These are phyloP conservation scores for Xanthoceras sorbifolium DNA, from an alignment of 345 rosid genomes.

Conservation along the genomic window DNA sequence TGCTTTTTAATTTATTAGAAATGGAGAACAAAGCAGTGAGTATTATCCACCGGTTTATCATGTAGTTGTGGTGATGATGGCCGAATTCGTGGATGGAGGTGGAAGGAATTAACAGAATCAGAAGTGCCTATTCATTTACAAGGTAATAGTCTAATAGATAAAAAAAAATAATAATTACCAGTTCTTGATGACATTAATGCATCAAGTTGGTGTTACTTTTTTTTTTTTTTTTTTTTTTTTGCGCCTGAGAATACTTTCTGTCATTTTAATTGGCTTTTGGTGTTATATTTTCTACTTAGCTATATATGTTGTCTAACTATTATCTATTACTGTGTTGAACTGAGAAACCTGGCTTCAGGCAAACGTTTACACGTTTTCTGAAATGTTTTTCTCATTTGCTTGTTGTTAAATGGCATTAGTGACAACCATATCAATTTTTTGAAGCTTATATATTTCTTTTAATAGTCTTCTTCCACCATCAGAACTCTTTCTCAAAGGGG, in stretches of 20 bases:
- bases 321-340: not conserved
- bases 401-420: not conserved
- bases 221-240: not conserved
- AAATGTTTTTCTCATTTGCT: conserved; percentile 1
- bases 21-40: not conserved
- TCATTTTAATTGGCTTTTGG: not conserved
- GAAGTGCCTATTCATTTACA: conserved; percentile 42
- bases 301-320: conserved; percentile 9
- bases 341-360: not conserved
- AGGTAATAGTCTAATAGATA: conserved; percentile 48
- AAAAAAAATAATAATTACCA: not conserved
- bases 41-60: conserved; percentile 7
- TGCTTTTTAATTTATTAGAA: not conserved
- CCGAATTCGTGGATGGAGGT: conserved; percentile 82
- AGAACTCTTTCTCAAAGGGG: not conserved
- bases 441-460: not conserved
- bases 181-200: not conserved
- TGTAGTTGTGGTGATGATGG: conserved; percentile 99
- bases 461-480: not conserved
- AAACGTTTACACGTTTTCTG: not conserved
- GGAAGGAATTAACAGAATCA: conserved; percentile 60
- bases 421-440: not conserved
- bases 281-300: not conserved
- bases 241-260: not conserved
- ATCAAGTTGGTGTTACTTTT: not conserved